Base-by-base conservation (phyloP, 2,329 filamentous ascomycete species). In the Dactylonectria estremocensis region DNA sequence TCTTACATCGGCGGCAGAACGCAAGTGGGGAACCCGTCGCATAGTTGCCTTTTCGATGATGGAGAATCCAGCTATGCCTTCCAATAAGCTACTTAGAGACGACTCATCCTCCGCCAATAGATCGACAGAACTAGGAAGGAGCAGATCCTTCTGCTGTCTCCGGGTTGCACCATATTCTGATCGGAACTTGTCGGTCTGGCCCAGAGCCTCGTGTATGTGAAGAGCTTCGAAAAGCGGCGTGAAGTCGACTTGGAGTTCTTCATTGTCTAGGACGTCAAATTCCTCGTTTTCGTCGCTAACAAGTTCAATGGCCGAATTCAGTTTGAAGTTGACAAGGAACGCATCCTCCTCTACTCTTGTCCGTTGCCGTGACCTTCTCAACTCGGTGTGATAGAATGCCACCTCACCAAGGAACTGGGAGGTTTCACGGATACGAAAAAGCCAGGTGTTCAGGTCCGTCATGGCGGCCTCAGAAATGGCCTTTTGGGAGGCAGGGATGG, bases 381-480 rank as follows among this genome's bases (percentile, higher is more conserved):
- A 89, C 75, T 98, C 93, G 0, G 96, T 99, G 77, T 98, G 95
- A 77, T 97, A 98, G 78, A 99, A 97, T 4, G 96, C 95, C 7
- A 99, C 94, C 79, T 99, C 96, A 5, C 96, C 96, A 8, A 99
- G 84, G 70, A 97, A 98, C 74, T 98, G 95, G 1, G 96, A 98
- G 18, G 95, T 97, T 80, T 99, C 96, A 75, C 96, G 91, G 70
- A 99, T 97, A 22, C 94, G 91, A 77, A 93, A 99, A 10, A 99
- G 86, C 96, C 96, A 99, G 1, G 95, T 98, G 78, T 98, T 98
- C 62, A 99, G 83, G 81, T 99, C 96, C 2, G 90, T 93, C 94
- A 98, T 98, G 72, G 99, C 96, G 14, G 95, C 95, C 81, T 98
- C 95, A 4, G 95, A 95, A 64, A 99, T 98, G 57, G 94, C 91